Conservation (phyloP, 352 stramenopile species). For the Pseudoperonospora humuli region DNA sequence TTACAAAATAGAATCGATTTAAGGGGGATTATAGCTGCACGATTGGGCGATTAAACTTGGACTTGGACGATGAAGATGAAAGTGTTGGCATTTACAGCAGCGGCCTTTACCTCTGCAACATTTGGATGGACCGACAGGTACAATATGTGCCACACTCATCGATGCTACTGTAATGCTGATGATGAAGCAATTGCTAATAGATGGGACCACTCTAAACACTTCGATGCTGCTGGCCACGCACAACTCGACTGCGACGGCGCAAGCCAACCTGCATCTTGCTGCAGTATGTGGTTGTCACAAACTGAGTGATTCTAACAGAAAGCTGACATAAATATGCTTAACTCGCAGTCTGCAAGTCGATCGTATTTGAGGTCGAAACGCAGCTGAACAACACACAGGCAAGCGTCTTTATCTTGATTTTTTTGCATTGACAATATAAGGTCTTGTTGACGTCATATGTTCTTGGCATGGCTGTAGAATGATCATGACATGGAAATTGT, state of each 20-base stretch:
- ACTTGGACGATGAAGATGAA: constrained; percentile 14
- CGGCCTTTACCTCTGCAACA: constrained; percentile 9
- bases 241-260: constrained; percentile 59
- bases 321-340: too few relatives aligned
- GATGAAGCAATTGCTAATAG: constrained; percentile 15
- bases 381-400: constrained; percentile 71
- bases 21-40: neutral
- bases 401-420: neutral
- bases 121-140: constrained; percentile 55
- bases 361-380: constrained; percentile 75
- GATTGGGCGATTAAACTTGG: neutral
- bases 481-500: constrained; percentile 81
- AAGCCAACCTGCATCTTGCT: constrained; percentile 53
- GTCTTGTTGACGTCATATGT: neutral
- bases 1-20: constrained; percentile 1
- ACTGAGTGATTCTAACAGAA: neutral
- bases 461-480: constrained; percentile 24
- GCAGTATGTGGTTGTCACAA: constrained; percentile 34
- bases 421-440: neutral
- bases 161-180: neutral
- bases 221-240: constrained; percentile 46
- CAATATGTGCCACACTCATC: neutral
- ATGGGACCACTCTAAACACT: constrained; percentile 79
- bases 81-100: constrained; percentile 6
- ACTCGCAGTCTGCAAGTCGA: constrained; percentile 64